These are phyloP conservation scores for Crinitomyces ghanaensis DNA, from an alignment of 805 yeast genomes.

Conservation along the genomic window DNA sequence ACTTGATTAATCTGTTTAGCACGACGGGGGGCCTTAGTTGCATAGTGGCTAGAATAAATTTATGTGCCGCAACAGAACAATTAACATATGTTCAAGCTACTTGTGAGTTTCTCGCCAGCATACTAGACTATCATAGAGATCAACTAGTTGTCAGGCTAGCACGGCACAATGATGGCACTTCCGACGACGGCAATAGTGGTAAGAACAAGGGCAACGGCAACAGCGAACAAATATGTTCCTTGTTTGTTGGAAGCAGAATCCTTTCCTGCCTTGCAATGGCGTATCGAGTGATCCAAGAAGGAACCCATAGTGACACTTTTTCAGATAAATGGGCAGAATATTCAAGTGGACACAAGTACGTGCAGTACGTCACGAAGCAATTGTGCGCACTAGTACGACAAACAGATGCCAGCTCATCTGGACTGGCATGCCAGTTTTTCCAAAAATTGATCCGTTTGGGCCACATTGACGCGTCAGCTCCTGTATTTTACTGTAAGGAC, in stretches of 20 bases:
- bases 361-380: background rate
- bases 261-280: conserved; percentile 6
- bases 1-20: no score
- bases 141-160: no score
- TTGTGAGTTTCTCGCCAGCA: no score
- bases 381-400: background rate
- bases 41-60: no score
- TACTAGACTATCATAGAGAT: no score
- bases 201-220: no score
- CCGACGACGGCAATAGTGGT: no score
- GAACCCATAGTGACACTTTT: background rate
- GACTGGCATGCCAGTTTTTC: background rate
- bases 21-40: no score
- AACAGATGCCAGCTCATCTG: background rate
- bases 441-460: background rate
- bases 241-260: conserved; percentile 5
- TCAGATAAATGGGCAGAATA: background rate
- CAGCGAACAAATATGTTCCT: background rate
- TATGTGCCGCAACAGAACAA: no score
- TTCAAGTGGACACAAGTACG: background rate
- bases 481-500: conserved; percentile 12
- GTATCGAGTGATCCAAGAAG: conserved; percentile 2
- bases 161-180: no score
- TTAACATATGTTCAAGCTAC: no score
- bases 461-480: background rate